Conservation (phyloP, 2,329 filamentous ascomycete genomes). For the Colletotrichum neosansevieriae region DNA sequence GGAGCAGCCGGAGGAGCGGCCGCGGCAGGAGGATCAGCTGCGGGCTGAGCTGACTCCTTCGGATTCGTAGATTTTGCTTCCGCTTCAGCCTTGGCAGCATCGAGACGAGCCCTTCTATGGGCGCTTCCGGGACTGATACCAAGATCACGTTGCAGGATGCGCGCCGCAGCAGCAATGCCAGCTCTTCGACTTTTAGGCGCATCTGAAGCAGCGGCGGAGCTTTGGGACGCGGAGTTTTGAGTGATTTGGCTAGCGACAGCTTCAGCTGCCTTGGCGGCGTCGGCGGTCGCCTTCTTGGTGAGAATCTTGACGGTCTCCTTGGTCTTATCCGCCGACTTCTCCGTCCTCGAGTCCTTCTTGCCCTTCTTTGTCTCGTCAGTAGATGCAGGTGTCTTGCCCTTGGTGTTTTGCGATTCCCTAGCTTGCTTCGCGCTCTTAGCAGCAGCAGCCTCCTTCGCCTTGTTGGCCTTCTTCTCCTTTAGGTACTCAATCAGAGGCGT, state of each 20-base stretch:
- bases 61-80: conserved; percentile 53
- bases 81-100: conserved; percentile 68
- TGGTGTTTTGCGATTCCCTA: conserved; percentile 64
- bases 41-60: conserved; percentile 48
- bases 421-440: conserved; percentile 69
- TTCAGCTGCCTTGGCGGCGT: conserved; percentile 62
- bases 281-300: conserved; percentile 68
- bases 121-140: conserved; percentile 73
- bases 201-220: conserved; percentile 49
- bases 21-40: conserved; percentile 43
- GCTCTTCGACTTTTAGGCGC: conserved; percentile 68
- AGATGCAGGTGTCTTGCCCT: conserved; percentile 55
- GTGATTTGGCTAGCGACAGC: conserved; percentile 53
- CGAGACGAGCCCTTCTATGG: conserved; percentile 70
- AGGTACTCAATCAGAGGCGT: conserved; percentile 93
- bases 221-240: conserved; percentile 52
- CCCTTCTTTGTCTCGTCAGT: conserved; percentile 63
- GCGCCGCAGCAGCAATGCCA: conserved; percentile 73
- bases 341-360: conserved; percentile 70
- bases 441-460: conserved; percentile 67
- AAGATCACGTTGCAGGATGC: conserved; percentile 74
- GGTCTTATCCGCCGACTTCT: conserved; percentile 63
- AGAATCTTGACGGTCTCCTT: conserved; percentile 74
- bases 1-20: conserved; percentile 33
- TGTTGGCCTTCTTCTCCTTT: conserved; percentile 90